A percentile compares a stretch with the other conserved stretches of the same genome.
Evolutionary conservation across 1,139 yeast genomes (phyloP).

Genomic region (Geotrichum europaeum): DNA sequence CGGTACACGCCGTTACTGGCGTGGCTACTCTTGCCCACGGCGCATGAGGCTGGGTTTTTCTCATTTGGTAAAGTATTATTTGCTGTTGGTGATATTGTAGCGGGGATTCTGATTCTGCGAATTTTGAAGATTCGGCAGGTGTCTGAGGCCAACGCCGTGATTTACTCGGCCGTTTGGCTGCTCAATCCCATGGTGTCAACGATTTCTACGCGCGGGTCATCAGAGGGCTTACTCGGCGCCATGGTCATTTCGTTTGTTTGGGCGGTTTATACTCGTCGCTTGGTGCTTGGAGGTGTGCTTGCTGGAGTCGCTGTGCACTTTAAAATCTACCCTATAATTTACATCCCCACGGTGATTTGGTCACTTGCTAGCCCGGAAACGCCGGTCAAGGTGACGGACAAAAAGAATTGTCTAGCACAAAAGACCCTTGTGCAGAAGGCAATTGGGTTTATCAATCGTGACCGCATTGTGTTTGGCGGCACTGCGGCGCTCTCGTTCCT

Average conservation of each 20-base stretch:
- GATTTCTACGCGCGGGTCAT: conserved; percentile 87
- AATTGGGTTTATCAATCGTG: conserved; percentile 37
- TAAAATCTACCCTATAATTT: conserved; percentile 86
- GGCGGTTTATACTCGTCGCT: conserved; percentile 42
- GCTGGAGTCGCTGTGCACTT: conserved; percentile 82
- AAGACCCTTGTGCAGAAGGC: conserved; percentile 10
- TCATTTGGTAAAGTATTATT: conserved; percentile 77
- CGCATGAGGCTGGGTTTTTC: conserved; percentile 38
- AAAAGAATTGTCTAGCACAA: background rate
- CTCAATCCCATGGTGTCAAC: conserved; percentile 94
- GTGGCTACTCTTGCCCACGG: conserved; percentile 71
- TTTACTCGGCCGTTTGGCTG: conserved; percentile 66
- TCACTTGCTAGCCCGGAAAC: conserved; percentile 24
- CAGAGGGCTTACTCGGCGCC: conserved; percentile 83
- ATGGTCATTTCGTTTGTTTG: conserved; percentile 54
- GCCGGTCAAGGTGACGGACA: background rate
- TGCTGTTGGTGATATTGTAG: conserved; percentile 68
- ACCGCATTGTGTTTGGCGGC: conserved; percentile 44
- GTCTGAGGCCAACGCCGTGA: conserved; percentile 34
- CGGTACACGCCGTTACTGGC: conserved; percentile 87
- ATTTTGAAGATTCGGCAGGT: conserved; percentile 28
- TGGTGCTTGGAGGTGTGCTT: conserved; percentile 50
- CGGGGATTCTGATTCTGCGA: conserved; percentile 59
- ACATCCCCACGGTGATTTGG: conserved; percentile 53
- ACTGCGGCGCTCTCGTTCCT: conserved; percentile 43